Conservation (phyloP, 1,284 basidiomycete species). For the Irpex sp. region DNA sequence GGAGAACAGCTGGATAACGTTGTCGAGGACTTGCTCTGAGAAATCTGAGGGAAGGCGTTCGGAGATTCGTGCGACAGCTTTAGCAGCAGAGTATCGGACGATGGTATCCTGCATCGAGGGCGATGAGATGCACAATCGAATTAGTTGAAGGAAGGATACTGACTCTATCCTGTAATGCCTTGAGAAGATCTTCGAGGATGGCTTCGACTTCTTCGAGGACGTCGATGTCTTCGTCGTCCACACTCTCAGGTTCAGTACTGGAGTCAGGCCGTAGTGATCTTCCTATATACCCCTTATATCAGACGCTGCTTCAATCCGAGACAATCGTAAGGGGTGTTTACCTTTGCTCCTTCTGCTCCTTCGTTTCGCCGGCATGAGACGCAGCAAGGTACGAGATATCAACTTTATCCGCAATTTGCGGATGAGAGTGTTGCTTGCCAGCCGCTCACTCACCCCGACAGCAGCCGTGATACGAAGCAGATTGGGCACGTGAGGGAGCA, state of each 20-base stretch:
- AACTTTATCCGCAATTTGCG: conserved; percentile 69
- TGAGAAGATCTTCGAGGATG: conserved; percentile 74
- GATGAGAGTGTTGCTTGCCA: conserved; percentile 58
- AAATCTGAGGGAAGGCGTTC: conserved; percentile 78
- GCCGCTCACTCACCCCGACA: conserved; percentile 35
- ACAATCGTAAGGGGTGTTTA: conserved; percentile 16
- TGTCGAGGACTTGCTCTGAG: conserved; percentile 77
- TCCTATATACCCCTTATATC: background rate
- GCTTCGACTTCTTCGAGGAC: conserved; percentile 80
- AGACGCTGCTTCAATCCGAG: background rate
- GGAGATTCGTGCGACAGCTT: conserved; percentile 86
- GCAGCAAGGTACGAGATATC: conserved; percentile 57
- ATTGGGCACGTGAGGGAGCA: conserved; percentile 38
- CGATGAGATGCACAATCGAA: background rate
- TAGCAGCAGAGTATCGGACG: conserved; percentile 94
- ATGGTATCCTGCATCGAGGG: conserved; percentile 73
- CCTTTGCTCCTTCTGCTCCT: conserved; percentile 39
- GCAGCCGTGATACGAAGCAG: conserved; percentile 42
- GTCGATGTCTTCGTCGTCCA: conserved; percentile 54
- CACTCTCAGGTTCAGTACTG: conserved; percentile 8
- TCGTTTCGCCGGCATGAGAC: conserved; percentile 51
- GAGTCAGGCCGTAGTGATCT: background rate
- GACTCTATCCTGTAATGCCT: conserved; percentile 38
- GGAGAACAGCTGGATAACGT: conserved; percentile 66
- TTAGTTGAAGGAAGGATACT: background rate